phyloP scores from a whole-genome alignment of 2,329 filamentous ascomycete genomes.

The Plenodomus lindquistii region DNA sequence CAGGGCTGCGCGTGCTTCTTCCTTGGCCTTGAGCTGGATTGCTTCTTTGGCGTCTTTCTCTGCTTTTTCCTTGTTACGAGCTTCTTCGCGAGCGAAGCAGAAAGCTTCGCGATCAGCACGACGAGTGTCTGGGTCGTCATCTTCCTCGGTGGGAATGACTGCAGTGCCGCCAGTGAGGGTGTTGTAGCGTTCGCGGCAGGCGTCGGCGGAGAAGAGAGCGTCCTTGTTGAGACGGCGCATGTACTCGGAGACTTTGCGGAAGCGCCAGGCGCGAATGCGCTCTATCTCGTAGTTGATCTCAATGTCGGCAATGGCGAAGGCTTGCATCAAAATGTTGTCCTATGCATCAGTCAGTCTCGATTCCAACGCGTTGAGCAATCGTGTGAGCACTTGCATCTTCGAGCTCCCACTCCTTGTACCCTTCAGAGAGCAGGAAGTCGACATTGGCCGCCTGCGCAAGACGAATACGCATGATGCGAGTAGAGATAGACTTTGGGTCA shows the following conservation, averaged over 20 bases:
- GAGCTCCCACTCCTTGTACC: conserved; percentile 54
- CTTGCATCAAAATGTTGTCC: conserved; percentile 51
- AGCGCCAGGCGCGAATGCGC: conserved; percentile 50
- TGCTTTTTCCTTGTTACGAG: conserved; percentile 24
- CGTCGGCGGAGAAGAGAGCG: conserved; percentile 51
- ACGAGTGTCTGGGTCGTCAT: conserved; percentile 47
- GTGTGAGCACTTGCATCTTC: conserved; percentile 48
- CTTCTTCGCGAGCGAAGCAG: conserved; percentile 20
- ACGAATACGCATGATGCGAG: conserved; percentile 53
- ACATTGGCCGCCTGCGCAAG: conserved; percentile 47
- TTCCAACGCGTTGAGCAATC: not conserved
- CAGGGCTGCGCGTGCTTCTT: conserved; percentile 19
- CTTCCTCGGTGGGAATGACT: conserved; percentile 49
- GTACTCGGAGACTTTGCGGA: conserved; percentile 49
- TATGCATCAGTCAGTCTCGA: conserved; percentile 21
- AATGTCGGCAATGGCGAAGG: conserved; percentile 48
- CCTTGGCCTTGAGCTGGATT: conserved; percentile 18
- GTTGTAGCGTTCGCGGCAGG: conserved; percentile 51
- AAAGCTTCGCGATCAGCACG: conserved; percentile 31
- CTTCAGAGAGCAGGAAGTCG: conserved; percentile 52
- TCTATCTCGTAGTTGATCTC: conserved; percentile 48
- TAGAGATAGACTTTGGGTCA: conserved; percentile 53
- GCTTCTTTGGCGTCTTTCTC: conserved; percentile 17
- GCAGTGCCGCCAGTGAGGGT: conserved; percentile 50
- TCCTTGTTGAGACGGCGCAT: conserved; percentile 46